phyloP scores from a whole-genome alignment of 176 grass and related monocot species.

The Triticum dicoccoides region DNA sequence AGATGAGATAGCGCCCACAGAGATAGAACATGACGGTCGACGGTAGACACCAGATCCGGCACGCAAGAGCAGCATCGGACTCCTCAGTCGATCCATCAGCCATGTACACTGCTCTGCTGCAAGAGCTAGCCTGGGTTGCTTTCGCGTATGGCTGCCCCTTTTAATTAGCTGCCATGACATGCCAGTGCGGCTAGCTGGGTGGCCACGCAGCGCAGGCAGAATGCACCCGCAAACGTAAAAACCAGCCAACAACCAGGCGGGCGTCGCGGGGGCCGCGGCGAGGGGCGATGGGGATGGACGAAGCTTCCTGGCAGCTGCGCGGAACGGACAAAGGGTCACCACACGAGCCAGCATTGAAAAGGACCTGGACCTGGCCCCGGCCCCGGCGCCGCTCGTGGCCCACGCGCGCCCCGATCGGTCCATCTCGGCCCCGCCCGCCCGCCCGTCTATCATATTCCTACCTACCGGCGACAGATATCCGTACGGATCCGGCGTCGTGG shows the following conservation, averaged over 20 bases:
- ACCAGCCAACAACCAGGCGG: not conserved
- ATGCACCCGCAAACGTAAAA: not conserved
- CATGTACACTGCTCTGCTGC: not conserved
- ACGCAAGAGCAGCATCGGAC: not conserved
- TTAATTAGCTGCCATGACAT: not conserved
- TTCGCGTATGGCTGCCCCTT: not conserved
- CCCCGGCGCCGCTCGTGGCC: not conserved
- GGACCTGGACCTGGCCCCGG: not conserved
- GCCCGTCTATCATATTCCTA: not conserved
- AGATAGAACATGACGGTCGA: not conserved
- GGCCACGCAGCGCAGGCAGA: not conserved
- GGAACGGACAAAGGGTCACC: not conserved
- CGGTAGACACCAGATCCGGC: not conserved
- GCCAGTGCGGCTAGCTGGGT: not conserved
- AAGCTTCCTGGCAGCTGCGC: slow-evolving; percentile 9
- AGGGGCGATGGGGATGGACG: not conserved
- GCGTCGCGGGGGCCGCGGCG: not conserved
- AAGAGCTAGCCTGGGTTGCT: not conserved
- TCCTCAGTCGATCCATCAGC: too few relatives aligned
- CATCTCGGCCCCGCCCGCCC: not conserved
- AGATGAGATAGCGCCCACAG: not conserved
- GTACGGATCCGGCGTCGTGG: too few relatives aligned
- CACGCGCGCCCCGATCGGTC: not conserved
- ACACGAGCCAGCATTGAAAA: not conserved
- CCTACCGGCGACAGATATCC: not conserved